Evolutionary conservation across 2,329 filamentous ascomycete species (phyloP).

Genomic region (Ilyonectria destructans): DNA sequence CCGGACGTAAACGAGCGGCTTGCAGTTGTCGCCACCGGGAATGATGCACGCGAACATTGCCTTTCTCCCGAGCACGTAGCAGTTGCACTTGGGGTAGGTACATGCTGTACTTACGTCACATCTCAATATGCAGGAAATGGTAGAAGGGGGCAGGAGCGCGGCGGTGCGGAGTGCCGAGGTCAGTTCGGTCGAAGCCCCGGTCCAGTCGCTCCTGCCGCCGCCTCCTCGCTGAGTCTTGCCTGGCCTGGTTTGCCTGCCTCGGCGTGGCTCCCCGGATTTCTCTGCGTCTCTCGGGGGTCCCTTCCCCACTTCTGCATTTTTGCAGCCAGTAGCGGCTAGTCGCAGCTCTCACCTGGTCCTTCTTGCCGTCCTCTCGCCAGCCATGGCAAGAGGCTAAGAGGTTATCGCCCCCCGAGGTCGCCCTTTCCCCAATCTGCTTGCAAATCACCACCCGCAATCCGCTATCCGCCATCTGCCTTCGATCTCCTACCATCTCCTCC

Average conservation of each 20-base stretch:
- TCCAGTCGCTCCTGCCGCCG: conserved; percentile 11
- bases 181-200: conserved; percentile 41
- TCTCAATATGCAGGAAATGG: neutral
- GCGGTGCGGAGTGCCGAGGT: conserved; percentile 45
- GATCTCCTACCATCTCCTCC: conserved; percentile 1
- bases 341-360: conserved; percentile 2
- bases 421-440: conserved; percentile 20
- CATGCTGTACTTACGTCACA: conserved; percentile 3
- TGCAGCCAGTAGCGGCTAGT: neutral
- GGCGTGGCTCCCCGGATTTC: conserved; percentile 49
- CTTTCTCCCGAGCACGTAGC: neutral
- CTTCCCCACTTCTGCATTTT: conserved; percentile 22
- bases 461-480: neutral
- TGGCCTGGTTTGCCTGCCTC: conserved; percentile 5
- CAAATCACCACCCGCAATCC: conserved; percentile 16
- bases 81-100: neutral
- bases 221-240: neutral
- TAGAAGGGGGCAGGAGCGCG: neutral
- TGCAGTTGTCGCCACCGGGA: neutral
- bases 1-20: neutral
- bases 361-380: neutral
- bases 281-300: conserved; percentile 34
- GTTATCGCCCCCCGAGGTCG: conserved; percentile 26
- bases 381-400: conserved; percentile 8
- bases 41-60: neutral